Conservation (phyloP, 106 monocot genomes). For the Ottelia alismoides region DNA sequence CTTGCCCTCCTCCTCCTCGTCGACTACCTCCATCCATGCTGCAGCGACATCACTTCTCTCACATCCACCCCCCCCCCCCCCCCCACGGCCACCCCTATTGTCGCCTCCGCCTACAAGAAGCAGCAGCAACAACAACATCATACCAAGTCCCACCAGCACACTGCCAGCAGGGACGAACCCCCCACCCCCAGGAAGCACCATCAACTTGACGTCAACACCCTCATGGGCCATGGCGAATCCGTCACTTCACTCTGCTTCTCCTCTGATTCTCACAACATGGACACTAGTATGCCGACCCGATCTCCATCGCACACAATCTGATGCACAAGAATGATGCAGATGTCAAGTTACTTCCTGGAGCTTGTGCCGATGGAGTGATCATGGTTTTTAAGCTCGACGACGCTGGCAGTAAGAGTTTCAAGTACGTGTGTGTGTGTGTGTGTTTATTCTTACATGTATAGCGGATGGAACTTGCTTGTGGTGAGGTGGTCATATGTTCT, state of each 20-base stretch:
- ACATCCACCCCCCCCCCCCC: conserved; percentile 17
- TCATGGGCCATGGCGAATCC: conserved; percentile 68
- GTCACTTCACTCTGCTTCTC: conserved; percentile 82
- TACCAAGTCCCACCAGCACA: conserved; percentile 20
- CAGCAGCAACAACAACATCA: conserved; percentile 20
- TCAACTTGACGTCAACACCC: conserved; percentile 76
- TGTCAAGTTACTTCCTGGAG: conserved; percentile 20
- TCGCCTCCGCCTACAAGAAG: conserved; percentile 10
- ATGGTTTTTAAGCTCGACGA: conserved; percentile 78
- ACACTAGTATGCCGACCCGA: conserved; percentile 37
- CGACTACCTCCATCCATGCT: conserved; percentile 71
- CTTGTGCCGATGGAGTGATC: conserved; percentile 73
- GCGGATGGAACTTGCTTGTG: too few relatives aligned
- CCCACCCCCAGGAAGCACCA: conserved; percentile 55
- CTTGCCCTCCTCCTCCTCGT: conserved; percentile 62
- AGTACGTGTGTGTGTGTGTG: conserved; percentile 72
- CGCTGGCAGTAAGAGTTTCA: conserved; percentile 84
- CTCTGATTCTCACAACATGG: conserved; percentile 55
- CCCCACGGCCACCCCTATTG: not conserved
- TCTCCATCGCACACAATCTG: not conserved
- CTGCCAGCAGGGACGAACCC: conserved; percentile 38
- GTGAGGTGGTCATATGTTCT: too few relatives aligned
- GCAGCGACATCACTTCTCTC: conserved; percentile 55
- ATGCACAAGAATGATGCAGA: too few relatives aligned
- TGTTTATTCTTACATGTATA: too few relatives aligned